These are phyloP conservation scores for Aphanocladium album DNA, from an alignment of 2,329 filamentous ascomycete species.

Conservation along the genomic window DNA sequence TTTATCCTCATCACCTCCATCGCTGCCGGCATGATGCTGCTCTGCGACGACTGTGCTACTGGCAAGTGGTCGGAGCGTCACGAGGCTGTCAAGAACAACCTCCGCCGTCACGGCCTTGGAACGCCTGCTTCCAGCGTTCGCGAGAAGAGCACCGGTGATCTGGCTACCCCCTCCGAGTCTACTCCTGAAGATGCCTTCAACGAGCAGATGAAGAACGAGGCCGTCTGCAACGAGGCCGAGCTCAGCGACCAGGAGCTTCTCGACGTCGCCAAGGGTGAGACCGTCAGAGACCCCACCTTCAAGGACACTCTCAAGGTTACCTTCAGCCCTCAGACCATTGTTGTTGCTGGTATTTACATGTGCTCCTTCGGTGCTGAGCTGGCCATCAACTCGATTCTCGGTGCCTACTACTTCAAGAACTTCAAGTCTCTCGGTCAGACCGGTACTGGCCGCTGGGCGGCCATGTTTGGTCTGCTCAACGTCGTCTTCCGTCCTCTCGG, in stretches of 20 bases:
- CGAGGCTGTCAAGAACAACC: conserved; percentile 49
- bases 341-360: conserved; percentile 51
- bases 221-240: conserved; percentile 28
- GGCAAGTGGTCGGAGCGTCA: conserved; percentile 76
- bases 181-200: neutral
- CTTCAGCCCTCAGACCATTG: conserved; percentile 48
- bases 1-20: conserved; percentile 67
- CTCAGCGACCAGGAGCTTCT: conserved; percentile 42
- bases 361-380: conserved; percentile 61
- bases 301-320: conserved; percentile 42
- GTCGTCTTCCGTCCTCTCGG: conserved; percentile 61
- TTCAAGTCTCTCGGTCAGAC: conserved; percentile 55
- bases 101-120: conserved; percentile 39
- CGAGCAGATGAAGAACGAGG: conserved; percentile 1
- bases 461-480: conserved; percentile 74
- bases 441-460: conserved; percentile 54
- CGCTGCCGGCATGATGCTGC: conserved; percentile 62
- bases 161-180: conserved; percentile 21
- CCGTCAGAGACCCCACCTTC: conserved; percentile 51
- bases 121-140: neutral
- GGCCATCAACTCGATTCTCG: conserved; percentile 57
- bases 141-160: neutral
- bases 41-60: conserved; percentile 77
- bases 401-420: conserved; percentile 55
- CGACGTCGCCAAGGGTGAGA: conserved; percentile 48